phyloP scores from a whole-genome alignment of 192 early-diverging fungal species.

The Chytriomyces sp. region DNA sequence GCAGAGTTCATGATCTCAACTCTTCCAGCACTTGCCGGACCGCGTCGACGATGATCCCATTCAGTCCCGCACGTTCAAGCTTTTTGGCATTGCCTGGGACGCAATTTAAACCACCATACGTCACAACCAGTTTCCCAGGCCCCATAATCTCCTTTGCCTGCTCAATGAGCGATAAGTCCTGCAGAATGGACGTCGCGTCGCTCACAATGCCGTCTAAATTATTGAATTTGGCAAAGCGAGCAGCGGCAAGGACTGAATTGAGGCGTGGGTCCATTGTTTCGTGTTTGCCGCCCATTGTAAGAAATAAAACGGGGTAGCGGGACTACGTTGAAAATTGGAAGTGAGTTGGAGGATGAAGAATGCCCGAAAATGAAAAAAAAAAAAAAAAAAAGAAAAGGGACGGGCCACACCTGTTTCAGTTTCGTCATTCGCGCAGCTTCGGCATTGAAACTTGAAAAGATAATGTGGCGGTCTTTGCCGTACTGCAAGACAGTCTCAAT shows the following conservation, averaged over 20 bases:
- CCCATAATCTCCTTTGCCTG: constrained; percentile 28
- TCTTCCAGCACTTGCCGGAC: constrained; percentile 25
- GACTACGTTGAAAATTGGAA: constrained; percentile 40
- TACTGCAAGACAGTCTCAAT: constrained; percentile 75
- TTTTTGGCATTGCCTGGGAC: constrained; percentile 21
- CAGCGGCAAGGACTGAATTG: constrained; percentile 80
- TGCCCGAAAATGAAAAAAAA: background rate
- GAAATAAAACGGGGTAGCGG: constrained; percentile 87
- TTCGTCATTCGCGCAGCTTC: constrained; percentile 84
- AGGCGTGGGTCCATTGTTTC: constrained; percentile 78
- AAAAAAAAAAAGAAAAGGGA: background rate
- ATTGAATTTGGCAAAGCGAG: constrained; percentile 74
- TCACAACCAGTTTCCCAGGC: constrained; percentile 12
- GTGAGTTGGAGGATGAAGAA: background rate
- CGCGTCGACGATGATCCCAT: constrained; percentile 32
- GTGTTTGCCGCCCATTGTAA: constrained; percentile 78
- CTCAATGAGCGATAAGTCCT: constrained; percentile 1
- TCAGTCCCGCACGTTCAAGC: constrained; percentile 7
- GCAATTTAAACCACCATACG: constrained; percentile 33
- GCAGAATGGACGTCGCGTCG: constrained; percentile 43
- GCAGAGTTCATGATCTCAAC: background rate
- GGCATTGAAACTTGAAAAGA: constrained; percentile 93
- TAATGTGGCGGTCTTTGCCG: constrained; percentile 70
- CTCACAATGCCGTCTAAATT: constrained; percentile 83
- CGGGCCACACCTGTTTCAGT: constrained; percentile 70